Evolutionary conservation across 108 stramenopile genomes (phyloP), one percentile per base, ranked within the genome.

Genomic region (Stephanodiscus minutulus): DNA sequence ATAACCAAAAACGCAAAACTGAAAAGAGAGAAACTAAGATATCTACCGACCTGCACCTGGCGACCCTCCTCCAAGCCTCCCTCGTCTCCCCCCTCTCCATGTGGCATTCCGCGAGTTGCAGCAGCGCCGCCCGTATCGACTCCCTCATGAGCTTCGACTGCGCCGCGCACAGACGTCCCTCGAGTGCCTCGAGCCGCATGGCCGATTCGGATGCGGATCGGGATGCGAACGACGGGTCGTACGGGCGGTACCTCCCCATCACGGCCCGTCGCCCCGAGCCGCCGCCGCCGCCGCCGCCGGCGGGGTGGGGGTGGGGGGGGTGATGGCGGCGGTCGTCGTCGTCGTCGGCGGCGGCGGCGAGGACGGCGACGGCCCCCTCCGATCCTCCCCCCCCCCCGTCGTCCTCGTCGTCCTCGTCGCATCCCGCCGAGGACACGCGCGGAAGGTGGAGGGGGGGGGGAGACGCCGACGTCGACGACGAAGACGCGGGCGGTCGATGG

Each of bases 121-220:
- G 46, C 41, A 85, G 83, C 21, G 90, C 93, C 7, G 64, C 83
- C 11, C 90, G 83, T 66, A 94, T 94, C 35, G 86, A 85, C 64
- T 91, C 93, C 77, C 89, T 91, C 79, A 88, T 76, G 63, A 94
- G 58, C 59, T 88, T 84, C 28, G 86, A 77, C 60, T 91, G 89
- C 5, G 90, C 87, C 44, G 83, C 61, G 29, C 74, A 36, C 74
- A 94, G 72, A 27, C 93, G 89, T 48, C 70, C 87, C 74, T 86
- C 83, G 52, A 82, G 47, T 1, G 22, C 53, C 3, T 77, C 81
- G 39, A 77, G 47, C 35, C 37, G 12, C 20, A 3, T 12, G n/a
- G 18, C 27, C 11, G 10, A 6, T 25, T 39, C 24, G 39, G 20
- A 27, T 41, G 53, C 6, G n/a, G 24, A 44, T 9, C 1, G 1